Evolutionary conservation across 768 basidiomycete genomes (phyloP).

Genomic region (Lepiota brunneoincarnata): DNA sequence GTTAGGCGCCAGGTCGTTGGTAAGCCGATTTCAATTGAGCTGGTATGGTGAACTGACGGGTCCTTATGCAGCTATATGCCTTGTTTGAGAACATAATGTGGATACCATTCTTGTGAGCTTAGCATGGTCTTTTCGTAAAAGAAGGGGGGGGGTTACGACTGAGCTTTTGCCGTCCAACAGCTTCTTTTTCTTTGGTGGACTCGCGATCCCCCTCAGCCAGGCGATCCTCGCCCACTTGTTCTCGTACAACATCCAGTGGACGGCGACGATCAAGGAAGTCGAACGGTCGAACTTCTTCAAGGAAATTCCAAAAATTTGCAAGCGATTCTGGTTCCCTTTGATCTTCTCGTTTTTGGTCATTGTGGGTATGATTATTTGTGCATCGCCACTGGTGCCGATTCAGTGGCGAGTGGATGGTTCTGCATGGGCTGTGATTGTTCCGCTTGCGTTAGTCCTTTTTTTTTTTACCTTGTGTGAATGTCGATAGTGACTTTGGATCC

Average conservation of each 20-base stretch:
- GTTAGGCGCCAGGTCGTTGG: conserved; percentile 52
- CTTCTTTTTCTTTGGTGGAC: conserved; percentile 78
- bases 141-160: too few species aligned
- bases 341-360: conserved; percentile 54
- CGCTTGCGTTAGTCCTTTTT: conserved; percentile 48
- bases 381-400: conserved; percentile 44
- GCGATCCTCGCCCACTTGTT: conserved; percentile 66
- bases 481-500: conserved; percentile 31
- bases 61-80: conserved; percentile 32
- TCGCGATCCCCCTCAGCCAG: conserved; percentile 67
- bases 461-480: neutral
- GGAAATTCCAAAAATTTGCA: conserved; percentile 81
- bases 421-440: conserved; percentile 76
- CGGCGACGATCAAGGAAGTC: conserved; percentile 75
- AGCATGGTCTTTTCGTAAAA: conserved; percentile 11
- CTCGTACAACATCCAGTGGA: conserved; percentile 56
- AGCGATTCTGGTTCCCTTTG: conserved; percentile 62
- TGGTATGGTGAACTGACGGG: conserved; percentile 12
- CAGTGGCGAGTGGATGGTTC: conserved; percentile 57
- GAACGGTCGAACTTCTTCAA: conserved; percentile 87
- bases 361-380: conserved; percentile 52
- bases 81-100: conserved; percentile 60
- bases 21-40: conserved; percentile 21
- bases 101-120: conserved; percentile 73
- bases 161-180: conserved; percentile 29